Evolutionary conservation across 78 protist species (phyloP).

Genomic region (Reticulomyxa filosa): DNA sequence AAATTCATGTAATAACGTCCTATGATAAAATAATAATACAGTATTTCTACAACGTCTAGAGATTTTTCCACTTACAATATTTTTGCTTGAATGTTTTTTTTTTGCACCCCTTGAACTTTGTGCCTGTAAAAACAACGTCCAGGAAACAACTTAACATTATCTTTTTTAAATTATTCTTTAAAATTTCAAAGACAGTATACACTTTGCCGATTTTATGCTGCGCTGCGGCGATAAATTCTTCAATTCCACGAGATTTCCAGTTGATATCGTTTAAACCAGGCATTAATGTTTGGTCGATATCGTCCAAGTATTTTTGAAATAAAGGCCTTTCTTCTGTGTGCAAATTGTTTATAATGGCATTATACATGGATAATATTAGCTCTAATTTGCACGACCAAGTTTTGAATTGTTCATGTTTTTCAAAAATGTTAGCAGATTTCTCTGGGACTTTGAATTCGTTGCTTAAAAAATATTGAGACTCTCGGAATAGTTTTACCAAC

Average conservation of each 20-base stretch:
- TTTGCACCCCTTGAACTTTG: constrained; percentile 4
- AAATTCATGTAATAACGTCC: constrained; percentile 1
- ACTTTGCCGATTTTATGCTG: constrained; percentile 20
- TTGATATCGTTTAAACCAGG: constrained; percentile 2
- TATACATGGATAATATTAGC: constrained; percentile 27
- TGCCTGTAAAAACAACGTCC: not conserved
- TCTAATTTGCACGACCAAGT: constrained; percentile 27
- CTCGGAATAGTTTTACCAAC: constrained; percentile 31
- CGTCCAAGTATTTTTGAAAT: constrained; percentile 8
- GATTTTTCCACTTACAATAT: not conserved
- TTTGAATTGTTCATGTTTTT: constrained; percentile 20
- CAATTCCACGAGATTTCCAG: not conserved
- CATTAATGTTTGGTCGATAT: constrained; percentile 14
- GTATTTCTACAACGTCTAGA: no score
- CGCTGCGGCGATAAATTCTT: constrained; percentile 2
- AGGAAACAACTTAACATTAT: not conserved
- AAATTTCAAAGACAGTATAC: not conserved
- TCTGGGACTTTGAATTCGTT: constrained; percentile 8
- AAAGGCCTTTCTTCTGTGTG: constrained; percentile 51
- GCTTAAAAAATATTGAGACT: constrained; percentile 29
- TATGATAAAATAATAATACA: not conserved
- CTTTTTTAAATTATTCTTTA: constrained; percentile 26
- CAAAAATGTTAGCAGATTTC: constrained; percentile 3
- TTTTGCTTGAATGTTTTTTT: no score
- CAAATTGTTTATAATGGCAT: constrained; percentile 17